These are phyloP conservation scores for Lipomyces orientalis DNA, from an alignment of 805 yeast species.

Conservation along the genomic window DNA sequence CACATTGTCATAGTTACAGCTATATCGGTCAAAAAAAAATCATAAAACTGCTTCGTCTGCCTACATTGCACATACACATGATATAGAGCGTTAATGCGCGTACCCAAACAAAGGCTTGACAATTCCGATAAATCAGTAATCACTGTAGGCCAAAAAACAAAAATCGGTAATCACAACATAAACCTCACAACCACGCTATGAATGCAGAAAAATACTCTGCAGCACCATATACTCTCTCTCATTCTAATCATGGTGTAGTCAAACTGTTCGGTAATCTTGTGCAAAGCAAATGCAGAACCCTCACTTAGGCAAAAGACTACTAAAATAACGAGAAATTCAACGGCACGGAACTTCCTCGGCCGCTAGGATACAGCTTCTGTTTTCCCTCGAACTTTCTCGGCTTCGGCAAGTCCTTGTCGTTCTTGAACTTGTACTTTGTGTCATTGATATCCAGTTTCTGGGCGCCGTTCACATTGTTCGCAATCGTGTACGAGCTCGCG, in stretches of 20 bases:
- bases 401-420: conserved; percentile 73
- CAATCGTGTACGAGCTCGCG: conserved; percentile 68
- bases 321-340: conserved; percentile 58
- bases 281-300: not conserved
- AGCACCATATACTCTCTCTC: not conserved
- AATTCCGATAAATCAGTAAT: not conserved
- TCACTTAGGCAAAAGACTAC: conserved; percentile 6
- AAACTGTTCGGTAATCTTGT: not conserved
- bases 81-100: not conserved
- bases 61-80: not conserved
- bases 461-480: conserved; percentile 26
- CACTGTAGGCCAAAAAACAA: not conserved
- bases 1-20: not conserved
- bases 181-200: not conserved
- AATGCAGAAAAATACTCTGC: too few species aligned
- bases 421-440: conserved; percentile 70
- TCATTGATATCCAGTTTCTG: conserved; percentile 64
- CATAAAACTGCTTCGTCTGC: not conserved
- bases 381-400: conserved; percentile 81
- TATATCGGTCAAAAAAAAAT: not conserved
- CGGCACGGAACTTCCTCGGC: conserved; percentile 92
- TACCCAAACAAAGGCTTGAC: not conserved
- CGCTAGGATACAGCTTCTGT: conserved; percentile 88
- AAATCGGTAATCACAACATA: not conserved
- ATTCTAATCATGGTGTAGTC: not conserved